Base-by-base conservation (phyloP, 2,329 filamentous ascomycete species). In the Nemania diffusa region DNA sequence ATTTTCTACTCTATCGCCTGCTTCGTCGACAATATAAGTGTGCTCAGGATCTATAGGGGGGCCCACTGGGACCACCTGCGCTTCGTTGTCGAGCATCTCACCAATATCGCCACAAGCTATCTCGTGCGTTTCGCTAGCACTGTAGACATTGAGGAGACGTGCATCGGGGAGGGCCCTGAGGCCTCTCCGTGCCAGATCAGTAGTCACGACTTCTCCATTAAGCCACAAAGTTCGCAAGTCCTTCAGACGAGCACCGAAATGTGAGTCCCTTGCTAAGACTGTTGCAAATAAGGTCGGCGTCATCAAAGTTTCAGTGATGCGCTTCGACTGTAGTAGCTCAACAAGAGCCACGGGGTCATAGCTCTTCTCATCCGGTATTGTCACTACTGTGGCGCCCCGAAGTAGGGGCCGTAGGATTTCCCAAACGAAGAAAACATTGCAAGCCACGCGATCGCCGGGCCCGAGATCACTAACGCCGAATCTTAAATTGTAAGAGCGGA, bases 351-450 rank as follows among this genome's bases (percentile, higher is more conserved):
- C 86, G 0, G 92, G 92, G 71, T 95, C 92, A 73, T 94, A 94
- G 79, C 91, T 94, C 40, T 85, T 86, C 72, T 92, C 88, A 72
- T 95, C 92, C 1, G 92, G 91, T 17, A 94, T 88, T 3, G 90
- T 87, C 24, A 94, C 86, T 4, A 92, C 90, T 0, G 92, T 93
- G 2, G 91, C 92, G 72, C 92, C 92, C 62, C 92, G 87, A 62
- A 95, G 77, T 51, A 95, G 82, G 8, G 92, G 92, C 5, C 92
- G 90, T 62, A 95, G 78, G 64, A 94, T 94, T 77, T 95, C 92
- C 92, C 92, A 95, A 53, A 94, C 85, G 76, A 95, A 95, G 78
- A 94, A 95, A 66, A 94, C 92, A 82, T 94, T 95, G 81, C 92
- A 94, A n/a, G 92, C 92, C 11, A 94, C 91, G 6, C 92, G 87